These are phyloP conservation scores for Mortierella antarctica DNA, from an alignment of 192 early-diverging fungal genomes.

Conservation along the genomic window DNA sequence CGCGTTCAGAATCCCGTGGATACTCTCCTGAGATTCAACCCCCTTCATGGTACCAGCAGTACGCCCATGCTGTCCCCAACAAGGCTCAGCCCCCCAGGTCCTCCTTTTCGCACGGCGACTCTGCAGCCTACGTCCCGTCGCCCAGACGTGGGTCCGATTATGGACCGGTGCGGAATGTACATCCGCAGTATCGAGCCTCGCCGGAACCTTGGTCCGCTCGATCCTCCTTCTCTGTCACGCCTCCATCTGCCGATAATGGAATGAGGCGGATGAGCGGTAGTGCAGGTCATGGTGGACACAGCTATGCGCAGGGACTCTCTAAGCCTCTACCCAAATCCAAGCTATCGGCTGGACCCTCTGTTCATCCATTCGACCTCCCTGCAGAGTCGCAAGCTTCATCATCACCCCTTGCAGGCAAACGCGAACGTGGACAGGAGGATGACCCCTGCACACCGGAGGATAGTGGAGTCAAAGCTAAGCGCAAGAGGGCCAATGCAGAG, in stretches of 20 bases:
- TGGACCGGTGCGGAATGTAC: neutral
- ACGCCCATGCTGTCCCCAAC: constrained; percentile 24
- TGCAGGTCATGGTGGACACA: neutral
- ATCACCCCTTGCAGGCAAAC: constrained; percentile 1
- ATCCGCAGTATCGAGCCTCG: neutral
- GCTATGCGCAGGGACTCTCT: neutral
- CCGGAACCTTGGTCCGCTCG: constrained; percentile 2
- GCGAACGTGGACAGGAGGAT: constrained; percentile 27
- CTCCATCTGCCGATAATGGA: neutral
- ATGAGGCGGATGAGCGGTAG: neutral
- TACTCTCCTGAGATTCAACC: constrained; percentile 31
- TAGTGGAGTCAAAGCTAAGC: constrained; percentile 70
- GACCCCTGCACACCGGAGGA: constrained; percentile 38
- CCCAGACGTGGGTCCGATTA: constrained; percentile 17
- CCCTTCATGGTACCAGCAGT: constrained; percentile 48
- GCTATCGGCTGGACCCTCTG: constrained; percentile 19
- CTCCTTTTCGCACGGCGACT: constrained; percentile 15
- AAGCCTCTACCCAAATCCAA: constrained; percentile 1
- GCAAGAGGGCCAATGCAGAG: constrained; percentile 82
- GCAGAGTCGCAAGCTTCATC: neutral
- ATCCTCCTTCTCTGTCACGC: constrained; percentile 1
- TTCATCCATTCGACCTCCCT: constrained; percentile 36
- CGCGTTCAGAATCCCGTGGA: neutral
- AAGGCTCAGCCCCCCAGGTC: constrained; percentile 14
- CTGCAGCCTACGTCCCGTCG: neutral